These are phyloP conservation scores for Picea glauca DNA, from an alignment of 75 land plant species.

Conservation along the genomic window DNA sequence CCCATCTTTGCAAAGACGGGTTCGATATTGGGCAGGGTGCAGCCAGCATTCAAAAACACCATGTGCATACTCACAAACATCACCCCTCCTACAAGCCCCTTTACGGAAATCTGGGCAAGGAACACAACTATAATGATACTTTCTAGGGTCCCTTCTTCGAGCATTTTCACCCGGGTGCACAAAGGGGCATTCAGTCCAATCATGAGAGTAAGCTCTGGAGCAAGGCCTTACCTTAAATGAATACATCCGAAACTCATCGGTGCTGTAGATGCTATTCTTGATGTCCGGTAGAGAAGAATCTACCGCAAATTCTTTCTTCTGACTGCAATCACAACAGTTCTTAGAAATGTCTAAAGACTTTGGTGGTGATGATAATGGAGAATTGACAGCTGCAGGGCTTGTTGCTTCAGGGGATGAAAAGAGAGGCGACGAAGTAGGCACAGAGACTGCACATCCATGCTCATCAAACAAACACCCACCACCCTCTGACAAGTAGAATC, in stretches of 20 bases:
- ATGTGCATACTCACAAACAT: constrained; percentile 82
- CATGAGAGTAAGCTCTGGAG: constrained; percentile 74
- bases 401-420: no score
- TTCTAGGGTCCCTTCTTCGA: constrained; percentile 63
- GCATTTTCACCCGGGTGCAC: constrained; percentile 91
- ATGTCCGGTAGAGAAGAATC: constrained; percentile 77
- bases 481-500: constrained; percentile 1
- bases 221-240: constrained; percentile 81
- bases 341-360: constrained; percentile 8
- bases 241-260: constrained; percentile 83
- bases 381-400: no score
- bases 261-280: constrained; percentile 67
- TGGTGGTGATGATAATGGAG: no score
- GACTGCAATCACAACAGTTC: constrained; percentile 7
- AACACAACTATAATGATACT: constrained; percentile 74
- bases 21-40: constrained; percentile 78
- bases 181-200: constrained; percentile 92
- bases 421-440: not conserved
- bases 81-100: constrained; percentile 64
- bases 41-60: constrained; percentile 84
- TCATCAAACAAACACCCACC: not conserved
- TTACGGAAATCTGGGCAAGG: constrained; percentile 85
- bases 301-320: constrained; percentile 63
- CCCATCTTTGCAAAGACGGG: constrained; percentile 80
- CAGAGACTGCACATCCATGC: not conserved